A percentile compares a stretch with the other conserved stretches of the same genome.
phyloP scores from a whole-genome alignment of 176 grass and related monocot species.

The Tillandsia fasciculata region DNA sequence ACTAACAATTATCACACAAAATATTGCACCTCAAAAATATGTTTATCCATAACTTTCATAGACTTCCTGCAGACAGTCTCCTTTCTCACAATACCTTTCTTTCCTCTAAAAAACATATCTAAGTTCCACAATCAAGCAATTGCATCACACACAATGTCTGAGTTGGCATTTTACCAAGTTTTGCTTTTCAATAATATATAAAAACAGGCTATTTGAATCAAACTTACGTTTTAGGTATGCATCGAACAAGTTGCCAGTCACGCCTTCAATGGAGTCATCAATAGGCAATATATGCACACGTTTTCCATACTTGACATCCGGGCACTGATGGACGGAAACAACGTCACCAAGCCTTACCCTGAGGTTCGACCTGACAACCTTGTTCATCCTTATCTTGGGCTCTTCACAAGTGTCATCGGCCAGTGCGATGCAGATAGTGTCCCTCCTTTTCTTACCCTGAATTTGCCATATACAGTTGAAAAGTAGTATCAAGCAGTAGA shows the following conservation, averaged over 20 bases:
- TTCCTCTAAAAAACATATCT: neutral
- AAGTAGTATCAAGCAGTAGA: neutral
- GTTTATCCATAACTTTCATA: neutral
- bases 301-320: slow-evolving; percentile 29
- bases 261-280: slow-evolving; percentile 52
- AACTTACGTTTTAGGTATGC: slow-evolving; percentile 46
- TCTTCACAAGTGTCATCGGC: slow-evolving; percentile 38
- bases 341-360: slow-evolving; percentile 50
- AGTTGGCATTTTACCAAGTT: neutral
- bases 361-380: slow-evolving; percentile 37
- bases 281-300: slow-evolving; percentile 44
- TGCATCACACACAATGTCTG: neutral
- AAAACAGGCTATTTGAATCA: neutral
- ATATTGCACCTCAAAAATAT: neutral
- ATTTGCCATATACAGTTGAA: slow-evolving; percentile 2
- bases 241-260: slow-evolving; percentile 40
- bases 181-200: neutral
- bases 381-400: slow-evolving; percentile 37
- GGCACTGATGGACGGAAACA: slow-evolving; percentile 51
- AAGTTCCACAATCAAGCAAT: neutral
- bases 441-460: slow-evolving; percentile 51
- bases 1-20: no score
- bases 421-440: slow-evolving; percentile 41
- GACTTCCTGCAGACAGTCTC: neutral
- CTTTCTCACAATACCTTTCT: neutral